Conservation (phyloP, 2,329 filamentous ascomycete genomes). For the Alternaria brassicae region DNA sequence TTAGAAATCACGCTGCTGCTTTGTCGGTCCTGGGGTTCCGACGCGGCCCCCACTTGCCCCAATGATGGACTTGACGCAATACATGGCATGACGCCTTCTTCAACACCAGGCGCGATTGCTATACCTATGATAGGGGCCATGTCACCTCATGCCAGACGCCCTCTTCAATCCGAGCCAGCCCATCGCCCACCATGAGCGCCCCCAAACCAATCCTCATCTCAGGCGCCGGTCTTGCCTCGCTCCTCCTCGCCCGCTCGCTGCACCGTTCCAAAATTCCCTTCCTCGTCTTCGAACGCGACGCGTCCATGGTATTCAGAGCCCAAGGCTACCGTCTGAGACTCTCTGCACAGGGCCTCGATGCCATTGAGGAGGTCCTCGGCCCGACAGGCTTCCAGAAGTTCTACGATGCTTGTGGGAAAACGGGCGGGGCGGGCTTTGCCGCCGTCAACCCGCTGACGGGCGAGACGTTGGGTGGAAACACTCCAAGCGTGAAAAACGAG, state of each 20-base stretch:
- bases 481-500: slow-evolving; percentile 27
- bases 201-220: slow-evolving; percentile 53
- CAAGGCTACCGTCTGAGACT: slow-evolving; percentile 69
- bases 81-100: not conserved
- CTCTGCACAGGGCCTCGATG: slow-evolving; percentile 63
- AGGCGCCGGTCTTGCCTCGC: slow-evolving; percentile 42
- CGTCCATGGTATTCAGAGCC: slow-evolving; percentile 62
- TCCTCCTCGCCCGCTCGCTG: slow-evolving; percentile 43
- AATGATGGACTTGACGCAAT: not conserved
- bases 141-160: not conserved
- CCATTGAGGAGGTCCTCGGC: slow-evolving; percentile 66
- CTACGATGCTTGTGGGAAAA: slow-evolving; percentile 67
- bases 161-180: not conserved
- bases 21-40: not conserved
- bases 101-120: not conserved
- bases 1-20: slow-evolving; percentile 3
- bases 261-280: slow-evolving; percentile 42
- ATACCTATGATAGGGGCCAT: slow-evolving; percentile 13
- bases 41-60: not conserved
- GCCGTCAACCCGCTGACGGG: slow-evolving; percentile 63
- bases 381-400: slow-evolving; percentile 60
- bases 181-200: slow-evolving; percentile 23
- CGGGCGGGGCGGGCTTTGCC: slow-evolving; percentile 62
- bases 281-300: slow-evolving; percentile 52
- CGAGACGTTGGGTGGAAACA: slow-evolving; percentile 46